Evolutionary conservation across 2,329 filamentous ascomycete species (phyloP), one percentile per base, ranked within the genome.

Genomic region (Clarireedia paspali): DNA sequence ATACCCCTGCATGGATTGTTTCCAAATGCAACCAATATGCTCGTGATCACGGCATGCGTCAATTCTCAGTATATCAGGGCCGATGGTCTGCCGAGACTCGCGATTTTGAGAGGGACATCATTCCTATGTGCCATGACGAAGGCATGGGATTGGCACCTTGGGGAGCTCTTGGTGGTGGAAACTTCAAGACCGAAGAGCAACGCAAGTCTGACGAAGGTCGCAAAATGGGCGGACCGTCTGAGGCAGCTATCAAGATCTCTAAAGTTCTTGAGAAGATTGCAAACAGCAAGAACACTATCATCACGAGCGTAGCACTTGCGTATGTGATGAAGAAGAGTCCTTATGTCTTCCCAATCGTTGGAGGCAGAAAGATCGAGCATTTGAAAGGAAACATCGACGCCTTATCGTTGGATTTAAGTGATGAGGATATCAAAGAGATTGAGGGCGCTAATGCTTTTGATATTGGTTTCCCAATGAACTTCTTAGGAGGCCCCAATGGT

Each of bases 261-360:
- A 57, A 46, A 26, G 50, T 49, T 2, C 20, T 90, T 0, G 82
- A 79, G 27, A 75, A 81, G 62, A 76, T 88, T 6, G 82, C 80
- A 0, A 74, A 75, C 6, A 73, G 77, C 57, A 79, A 84, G 62
- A 77, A 78, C 1, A 72, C 76, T 1, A 72, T 77, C 34, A 75
- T 88, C 49, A 85, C 83, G 4, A 78, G 78, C 38, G 72, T 88
- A 38, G 87, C 87, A 9, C 71, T 91, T 23, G 87, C 87, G 2
- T 91, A 91, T 65, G 82, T 90, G 14, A 79, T 88, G 76, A 78
- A 82, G 61, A 89, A 90, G 72, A 74, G 83, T 0, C 80, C 85
- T 0, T 82, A 88, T 63, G 83, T 90, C 12, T 89, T 88, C 66
- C 88, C 88, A 1, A 83, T 91, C 42, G 75, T 89, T 5, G 87